Conservation (phyloP, 2,329 filamentous ascomycete species). For the Septoria linicola region DNA sequence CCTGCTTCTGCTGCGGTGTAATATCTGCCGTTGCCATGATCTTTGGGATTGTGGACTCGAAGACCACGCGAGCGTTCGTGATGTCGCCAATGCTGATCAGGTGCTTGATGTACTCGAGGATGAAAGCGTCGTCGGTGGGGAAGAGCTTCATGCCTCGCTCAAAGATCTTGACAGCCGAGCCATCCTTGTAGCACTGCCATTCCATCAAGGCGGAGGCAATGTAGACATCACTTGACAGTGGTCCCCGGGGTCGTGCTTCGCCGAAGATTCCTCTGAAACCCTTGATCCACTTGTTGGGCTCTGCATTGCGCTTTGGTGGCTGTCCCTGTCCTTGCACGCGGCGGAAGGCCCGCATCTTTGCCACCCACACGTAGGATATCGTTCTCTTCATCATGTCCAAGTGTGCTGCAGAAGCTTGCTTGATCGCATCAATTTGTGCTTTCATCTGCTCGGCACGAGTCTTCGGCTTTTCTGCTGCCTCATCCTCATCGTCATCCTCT, state of each 20-base stretch:
- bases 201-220: conserved; percentile 90
- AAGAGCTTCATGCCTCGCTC: conserved; percentile 92
- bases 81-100: conserved; percentile 88
- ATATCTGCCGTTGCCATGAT: conserved; percentile 65
- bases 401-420: conserved; percentile 69
- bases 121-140: conserved; percentile 88
- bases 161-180: conserved; percentile 90
- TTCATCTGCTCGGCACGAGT: conserved; percentile 54
- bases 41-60: conserved; percentile 87
- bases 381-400: conserved; percentile 75
- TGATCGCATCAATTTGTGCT: conserved; percentile 56
- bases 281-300: conserved; percentile 18
- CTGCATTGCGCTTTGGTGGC: conserved; percentile 46
- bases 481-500: conserved; percentile 57
- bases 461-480: conserved; percentile 48
- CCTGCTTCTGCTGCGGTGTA: conserved; percentile 43
- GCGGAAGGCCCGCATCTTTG: conserved; percentile 88
- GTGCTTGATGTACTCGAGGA: conserved; percentile 94
- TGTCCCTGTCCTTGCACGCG: conserved; percentile 81
- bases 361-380: conserved; percentile 92
- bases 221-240: conserved; percentile 91
- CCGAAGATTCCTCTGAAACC: conserved; percentile 86
- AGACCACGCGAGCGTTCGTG: conserved; percentile 86
- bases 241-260: conserved; percentile 81
- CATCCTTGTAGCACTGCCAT: conserved; percentile 92